A percentile compares a stretch with the other conserved stretches of the same genome.
Conservation (phyloP, 139 green algal genomes). For the Chlamydomonas eustigma region DNA sequence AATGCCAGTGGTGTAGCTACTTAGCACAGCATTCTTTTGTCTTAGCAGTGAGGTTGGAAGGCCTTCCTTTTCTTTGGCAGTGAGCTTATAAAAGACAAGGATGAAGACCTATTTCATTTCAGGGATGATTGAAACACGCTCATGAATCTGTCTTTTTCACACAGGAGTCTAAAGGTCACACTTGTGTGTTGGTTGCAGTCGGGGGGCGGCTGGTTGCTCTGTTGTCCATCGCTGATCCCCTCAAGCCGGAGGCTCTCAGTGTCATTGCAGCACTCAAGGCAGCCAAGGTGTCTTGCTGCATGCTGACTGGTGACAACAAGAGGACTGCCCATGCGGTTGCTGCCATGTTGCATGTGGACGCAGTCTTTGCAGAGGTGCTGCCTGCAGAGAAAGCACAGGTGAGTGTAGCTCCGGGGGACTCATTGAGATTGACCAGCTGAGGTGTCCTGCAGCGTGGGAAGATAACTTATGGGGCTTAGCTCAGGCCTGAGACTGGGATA, state of each 20-base stretch:
- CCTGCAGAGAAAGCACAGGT: slow-evolving; percentile 67
- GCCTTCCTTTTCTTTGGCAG: too few relatives aligned
- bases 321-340: slow-evolving; percentile 37
- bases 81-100: too few relatives aligned
- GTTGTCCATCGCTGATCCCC: slow-evolving; percentile 72
- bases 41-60: too few relatives aligned
- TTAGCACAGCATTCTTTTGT: too few relatives aligned
- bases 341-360: slow-evolving; percentile 55
- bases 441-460: too few relatives aligned
- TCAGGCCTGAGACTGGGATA: too few relatives aligned
- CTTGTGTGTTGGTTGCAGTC: slow-evolving; percentile 33
- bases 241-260: slow-evolving; percentile 74
- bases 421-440: too few relatives aligned
- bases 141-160: not conserved
- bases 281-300: not conserved
- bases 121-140: too few relatives aligned
- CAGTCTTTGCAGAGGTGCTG: slow-evolving; percentile 66
- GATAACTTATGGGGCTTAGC: too few relatives aligned
- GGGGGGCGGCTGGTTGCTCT: slow-evolving; percentile 39
- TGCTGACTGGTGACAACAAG: slow-evolving; percentile 39
- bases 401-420: too few relatives aligned
- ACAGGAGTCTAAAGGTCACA: slow-evolving; percentile 11
- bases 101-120: too few relatives aligned
- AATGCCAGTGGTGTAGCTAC: too few relatives aligned
- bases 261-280: slow-evolving; percentile 32